Percentiles rank a stretch among this genome's conserved stretches.
Conservation (phyloP, 495 filamentous ascomycete genomes). For the Daldinia vernicosa region DNA sequence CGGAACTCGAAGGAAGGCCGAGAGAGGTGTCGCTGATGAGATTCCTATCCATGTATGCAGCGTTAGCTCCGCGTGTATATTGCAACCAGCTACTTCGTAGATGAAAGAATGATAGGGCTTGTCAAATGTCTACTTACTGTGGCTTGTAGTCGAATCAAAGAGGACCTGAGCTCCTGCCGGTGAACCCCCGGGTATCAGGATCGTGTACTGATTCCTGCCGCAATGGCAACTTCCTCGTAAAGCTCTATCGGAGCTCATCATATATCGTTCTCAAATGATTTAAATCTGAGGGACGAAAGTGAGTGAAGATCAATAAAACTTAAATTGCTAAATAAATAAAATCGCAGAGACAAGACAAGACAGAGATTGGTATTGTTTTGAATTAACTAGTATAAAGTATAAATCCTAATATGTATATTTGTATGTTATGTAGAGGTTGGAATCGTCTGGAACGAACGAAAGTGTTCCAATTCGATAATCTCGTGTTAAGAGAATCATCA, state of each 20-base stretch:
- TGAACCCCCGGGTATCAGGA: constrained; percentile 69
- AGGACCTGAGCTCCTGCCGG: constrained; percentile 69
- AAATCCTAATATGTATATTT: not conserved
- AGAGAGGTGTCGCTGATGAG: constrained; percentile 72
- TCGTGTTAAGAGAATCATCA: constrained; percentile 1
- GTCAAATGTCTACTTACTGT: constrained; percentile 63
- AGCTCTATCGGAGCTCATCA: constrained; percentile 28
- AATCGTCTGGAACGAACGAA: not conserved
- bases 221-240: constrained; percentile 83
- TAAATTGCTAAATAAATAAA: not conserved
- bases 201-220: constrained; percentile 82
- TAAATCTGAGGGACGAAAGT: not conserved
- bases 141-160: constrained; percentile 70
- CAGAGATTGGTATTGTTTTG: not conserved
- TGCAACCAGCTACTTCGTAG: not conserved
- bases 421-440: constrained; percentile 1
- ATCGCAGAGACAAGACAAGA: not conserved
- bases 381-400: constrained; percentile 3
- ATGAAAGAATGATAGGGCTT: not conserved
- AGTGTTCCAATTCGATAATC: constrained; percentile 21
- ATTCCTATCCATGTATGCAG: constrained; percentile 59
- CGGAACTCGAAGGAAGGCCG: constrained; percentile 82
- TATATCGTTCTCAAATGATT: not conserved
- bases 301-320: not conserved
- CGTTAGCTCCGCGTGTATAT: constrained; percentile 8